Evolutionary conservation across 257 asterid genomes (phyloP).

Genomic region (Datura wrightii): DNA sequence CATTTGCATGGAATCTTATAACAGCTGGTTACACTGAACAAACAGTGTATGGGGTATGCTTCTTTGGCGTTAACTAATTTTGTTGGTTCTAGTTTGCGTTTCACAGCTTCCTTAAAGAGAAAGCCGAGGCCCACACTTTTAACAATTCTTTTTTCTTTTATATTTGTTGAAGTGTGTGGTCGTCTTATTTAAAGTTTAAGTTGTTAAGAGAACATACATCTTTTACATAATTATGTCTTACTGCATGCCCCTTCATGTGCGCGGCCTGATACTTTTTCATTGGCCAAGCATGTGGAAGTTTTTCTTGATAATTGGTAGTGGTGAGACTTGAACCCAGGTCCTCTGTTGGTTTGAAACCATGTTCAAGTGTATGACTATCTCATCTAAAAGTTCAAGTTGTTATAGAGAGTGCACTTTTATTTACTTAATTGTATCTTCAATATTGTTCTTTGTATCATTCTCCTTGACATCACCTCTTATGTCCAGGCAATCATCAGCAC

Average conservation of each 20-base stretch:
- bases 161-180: neutral
- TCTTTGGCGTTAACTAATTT: conserved; percentile 28
- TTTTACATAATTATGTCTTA: neutral
- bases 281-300: neutral
- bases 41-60: conserved; percentile 78
- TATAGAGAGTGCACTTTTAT: neutral
- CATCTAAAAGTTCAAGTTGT: neutral
- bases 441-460: conserved; percentile 15
- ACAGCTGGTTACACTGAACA: conserved; percentile 94
- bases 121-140: neutral
- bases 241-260: neutral
- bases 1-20: conserved; percentile 94
- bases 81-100: conserved; percentile 6
- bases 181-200: neutral
- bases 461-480: conserved; percentile 23
- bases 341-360: neutral
- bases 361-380: neutral
- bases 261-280: neutral
- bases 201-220: neutral
- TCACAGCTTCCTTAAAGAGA: neutral
- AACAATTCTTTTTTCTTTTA: neutral
- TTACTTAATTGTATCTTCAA: neutral
- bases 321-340: neutral
- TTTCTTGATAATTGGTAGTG: neutral
- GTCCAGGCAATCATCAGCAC: conserved; percentile 75